A percentile compares a stretch with the other conserved stretches of the same genome.
Conservation (phyloP, 2,329 filamentous ascomycete genomes). For the Aspergillus fumigatus region DNA sequence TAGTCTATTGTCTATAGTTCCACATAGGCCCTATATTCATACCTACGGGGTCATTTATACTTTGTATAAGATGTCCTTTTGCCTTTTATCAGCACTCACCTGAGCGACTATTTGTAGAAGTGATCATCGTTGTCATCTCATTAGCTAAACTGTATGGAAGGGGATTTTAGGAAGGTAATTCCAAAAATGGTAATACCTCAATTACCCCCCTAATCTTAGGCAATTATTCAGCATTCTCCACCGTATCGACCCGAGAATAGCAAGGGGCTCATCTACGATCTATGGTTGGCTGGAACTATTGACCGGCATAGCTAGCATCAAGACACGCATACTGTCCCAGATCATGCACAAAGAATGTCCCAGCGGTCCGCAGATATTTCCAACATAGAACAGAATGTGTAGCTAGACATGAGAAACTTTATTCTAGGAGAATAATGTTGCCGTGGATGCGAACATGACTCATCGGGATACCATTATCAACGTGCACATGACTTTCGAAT, state of each 20-base stretch:
- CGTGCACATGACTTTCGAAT: too few species aligned
- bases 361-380: neutral
- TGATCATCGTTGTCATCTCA: neutral
- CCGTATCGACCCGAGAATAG: neutral
- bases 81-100: too few species aligned
- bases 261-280: too few species aligned
- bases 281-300: neutral
- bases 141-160: too few species aligned
- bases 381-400: neutral
- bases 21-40: neutral
- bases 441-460: too few species aligned
- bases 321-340: neutral
- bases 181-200: neutral
- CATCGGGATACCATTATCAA: too few species aligned
- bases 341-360: neutral
- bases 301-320: neutral
- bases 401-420: neutral
- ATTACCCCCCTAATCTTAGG: too few species aligned
- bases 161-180: neutral
- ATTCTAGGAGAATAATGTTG: neutral
- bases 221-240: neutral
- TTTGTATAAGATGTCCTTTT: too few species aligned
- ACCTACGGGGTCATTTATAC: neutral
- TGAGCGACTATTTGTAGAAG: neutral
- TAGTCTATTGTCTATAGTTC: too few species aligned